phyloP scores from a whole-genome alignment of 805 yeast species.

The Saccharomycopsis javanensis region DNA sequence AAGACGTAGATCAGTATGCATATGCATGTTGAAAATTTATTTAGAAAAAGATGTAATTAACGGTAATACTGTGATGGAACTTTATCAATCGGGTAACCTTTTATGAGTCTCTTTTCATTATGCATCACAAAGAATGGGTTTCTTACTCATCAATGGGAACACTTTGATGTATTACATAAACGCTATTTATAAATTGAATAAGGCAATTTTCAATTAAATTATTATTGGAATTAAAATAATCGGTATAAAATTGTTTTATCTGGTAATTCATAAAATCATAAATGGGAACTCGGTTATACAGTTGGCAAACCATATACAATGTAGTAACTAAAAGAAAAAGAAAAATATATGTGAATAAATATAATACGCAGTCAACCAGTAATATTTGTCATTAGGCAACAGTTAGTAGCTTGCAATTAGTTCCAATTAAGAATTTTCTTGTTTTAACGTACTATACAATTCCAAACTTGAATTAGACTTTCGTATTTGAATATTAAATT shows the following conservation, averaged over 20 bases:
- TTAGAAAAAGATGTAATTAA: not conserved
- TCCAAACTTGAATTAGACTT: too few relatives aligned
- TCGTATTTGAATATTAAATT: too few relatives aligned
- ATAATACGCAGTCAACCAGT: too few relatives aligned
- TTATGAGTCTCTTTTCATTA: not conserved
- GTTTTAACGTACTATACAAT: too few relatives aligned
- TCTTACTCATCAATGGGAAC: not conserved
- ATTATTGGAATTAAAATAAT: not conserved
- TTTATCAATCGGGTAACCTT: not conserved
- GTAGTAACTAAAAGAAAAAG: too few relatives aligned
- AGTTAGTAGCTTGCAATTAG: too few relatives aligned
- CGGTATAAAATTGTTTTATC: not conserved
- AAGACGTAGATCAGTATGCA: not conserved
- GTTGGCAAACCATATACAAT: too few relatives aligned
- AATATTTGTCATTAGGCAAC: too few relatives aligned
- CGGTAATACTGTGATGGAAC: too few relatives aligned
- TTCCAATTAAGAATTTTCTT: too few relatives aligned
- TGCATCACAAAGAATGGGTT: not conserved
- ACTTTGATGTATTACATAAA: not conserved
- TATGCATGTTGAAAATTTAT: conserved; percentile 1
- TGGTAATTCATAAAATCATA: not conserved
- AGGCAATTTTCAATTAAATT: not conserved
- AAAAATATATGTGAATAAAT: too few relatives aligned
- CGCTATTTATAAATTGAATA: not conserved
- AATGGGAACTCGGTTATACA: not conserved